Conservation (phyloP, 306 rosid species). For the Adenanthera pavonina region DNA sequence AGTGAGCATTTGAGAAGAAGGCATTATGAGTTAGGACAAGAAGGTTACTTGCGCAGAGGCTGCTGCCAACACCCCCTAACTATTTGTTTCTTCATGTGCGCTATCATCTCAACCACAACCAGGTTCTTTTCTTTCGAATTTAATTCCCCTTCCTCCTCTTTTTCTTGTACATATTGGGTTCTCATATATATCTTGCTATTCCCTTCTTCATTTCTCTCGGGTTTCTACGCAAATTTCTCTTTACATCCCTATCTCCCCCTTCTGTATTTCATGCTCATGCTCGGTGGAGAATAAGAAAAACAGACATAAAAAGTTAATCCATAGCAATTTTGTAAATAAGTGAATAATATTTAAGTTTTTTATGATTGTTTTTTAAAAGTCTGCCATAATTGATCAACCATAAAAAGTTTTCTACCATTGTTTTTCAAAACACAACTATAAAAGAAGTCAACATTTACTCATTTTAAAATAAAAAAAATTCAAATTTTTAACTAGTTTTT, state of each 20-base stretch:
- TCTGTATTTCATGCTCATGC: background rate
- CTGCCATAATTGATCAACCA: too few relatives aligned
- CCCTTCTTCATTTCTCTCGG: slow-evolving; percentile 12
- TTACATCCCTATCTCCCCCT: slow-evolving; percentile 25
- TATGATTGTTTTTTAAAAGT: too few relatives aligned
- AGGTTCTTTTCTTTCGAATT: slow-evolving; percentile 36
- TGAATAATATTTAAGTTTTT: too few relatives aligned
- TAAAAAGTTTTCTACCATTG: too few relatives aligned
- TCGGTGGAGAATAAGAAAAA: too few relatives aligned
- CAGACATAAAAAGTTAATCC: too few relatives aligned
- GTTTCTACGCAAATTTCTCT: slow-evolving; percentile 12
- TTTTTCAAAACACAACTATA: too few relatives aligned
- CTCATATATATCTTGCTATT: background rate
- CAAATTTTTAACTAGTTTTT: too few relatives aligned
- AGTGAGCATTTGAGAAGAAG: background rate
- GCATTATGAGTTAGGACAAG: background rate
- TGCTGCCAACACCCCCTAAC: slow-evolving; percentile 6
- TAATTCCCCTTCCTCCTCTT: background rate
- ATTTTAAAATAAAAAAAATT: too few relatives aligned
- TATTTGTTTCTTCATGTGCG: background rate
- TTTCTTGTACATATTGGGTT: background rate
- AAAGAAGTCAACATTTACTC: too few relatives aligned
- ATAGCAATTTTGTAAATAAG: too few relatives aligned
- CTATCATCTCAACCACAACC: background rate
- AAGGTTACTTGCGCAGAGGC: slow-evolving; percentile 21